Evolutionary conservation across 2,329 filamentous ascomycete genomes (phyloP), one percentile per base, ranked within the genome.

Genomic region (Colletotrichum gigasporum): DNA sequence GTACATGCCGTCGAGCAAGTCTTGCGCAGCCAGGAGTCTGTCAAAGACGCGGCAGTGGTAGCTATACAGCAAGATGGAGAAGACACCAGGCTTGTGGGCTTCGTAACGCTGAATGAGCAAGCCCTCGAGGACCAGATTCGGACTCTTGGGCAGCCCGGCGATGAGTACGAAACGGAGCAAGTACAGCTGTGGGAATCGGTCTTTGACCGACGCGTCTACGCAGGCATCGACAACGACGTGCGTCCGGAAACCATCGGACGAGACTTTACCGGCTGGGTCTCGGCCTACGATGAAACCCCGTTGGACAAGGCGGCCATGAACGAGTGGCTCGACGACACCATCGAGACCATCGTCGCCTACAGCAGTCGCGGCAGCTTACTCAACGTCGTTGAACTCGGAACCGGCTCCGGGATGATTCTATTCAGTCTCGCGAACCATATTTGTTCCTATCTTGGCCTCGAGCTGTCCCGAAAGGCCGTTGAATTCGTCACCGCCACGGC

Each of bases 271-370:
- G 72, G 70, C 9, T 76, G 75, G 75, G 74, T 66, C 4, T 76
- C 74, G 0, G 74, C 73, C 71, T 75, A 74, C 28, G 69, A 75
- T 35, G 74, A 73, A 4, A 65, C 12, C 0, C 9, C 62, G 1
- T 73, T 76, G 4, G 68, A 72, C 39, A 69, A 66, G 30, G 54
- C 2, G 1, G 71, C 76, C 24, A 76, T 76, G 74, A 53, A 70
- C 3, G 73, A 74, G 47, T 76, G 74, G 74, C 65, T 76, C 0
- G 69, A 74, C 8, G 74, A 76, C 10, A 73, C 72, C 1, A 71
- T 75, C 1, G 12, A 51, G 1, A 61, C 67, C 0, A 66, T 75
- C n/a, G 1, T 63, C 45, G 10, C 65, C 71, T 5, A 12, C 5
- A 5, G 48, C 32, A n/a, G n/a, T 45, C 41, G 10, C 42, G 22